Base-by-base conservation (phyloP, 495 filamentous ascomycete genomes). In the Paragyromitra xinjiangensis region DNA sequence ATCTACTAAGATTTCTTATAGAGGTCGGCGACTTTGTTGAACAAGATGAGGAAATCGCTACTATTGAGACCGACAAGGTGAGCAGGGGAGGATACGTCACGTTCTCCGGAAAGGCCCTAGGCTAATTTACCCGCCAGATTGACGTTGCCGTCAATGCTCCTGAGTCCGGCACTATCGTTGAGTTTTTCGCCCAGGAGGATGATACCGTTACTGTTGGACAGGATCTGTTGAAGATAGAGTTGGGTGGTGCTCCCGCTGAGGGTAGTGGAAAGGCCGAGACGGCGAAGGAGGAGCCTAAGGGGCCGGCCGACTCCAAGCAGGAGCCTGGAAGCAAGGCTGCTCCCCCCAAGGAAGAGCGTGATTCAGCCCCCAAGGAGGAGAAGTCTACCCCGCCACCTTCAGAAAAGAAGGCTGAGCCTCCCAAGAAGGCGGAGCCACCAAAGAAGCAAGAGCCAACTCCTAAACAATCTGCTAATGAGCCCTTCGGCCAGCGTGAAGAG, bases 21-120 rank as follows among this genome's bases (percentile, higher is more conserved):
- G 90, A 97, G 85, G 87, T 97, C 83, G 95, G 95, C 69, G 96
- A 99, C 85, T 95, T 89, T 80, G 94, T 99, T 16, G 93, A 95
- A 86, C 91, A 91, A 82, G 96, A 98, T 82, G 96, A 99, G 84
- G 96, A 98, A 84, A 95, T 99, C 82, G 96, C 95, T 39, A 97
- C 96, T 44, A 99, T 99, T 83, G 95, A 99, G 85, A 99, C 95
- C n/a, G 96, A 99, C 88, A 99, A 99, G 92, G 94, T 94, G 87
- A 75, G 84, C 62, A 75, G 64, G 58, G 78, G 42, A 68, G 53
- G 9, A 50, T 16, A 45, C n/a, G 11, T 5, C 9, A 16, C 19
- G 4, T 64, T 53, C 22, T 56, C 22, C 64, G 62, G 62, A 44
- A 58, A 3, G 45, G 19, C n/a, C 9, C 2, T 24, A 11, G 24